These are phyloP conservation scores for Aegilops sharonensis DNA, from an alignment of 176 grass and related monocot genomes.

Conservation along the genomic window DNA sequence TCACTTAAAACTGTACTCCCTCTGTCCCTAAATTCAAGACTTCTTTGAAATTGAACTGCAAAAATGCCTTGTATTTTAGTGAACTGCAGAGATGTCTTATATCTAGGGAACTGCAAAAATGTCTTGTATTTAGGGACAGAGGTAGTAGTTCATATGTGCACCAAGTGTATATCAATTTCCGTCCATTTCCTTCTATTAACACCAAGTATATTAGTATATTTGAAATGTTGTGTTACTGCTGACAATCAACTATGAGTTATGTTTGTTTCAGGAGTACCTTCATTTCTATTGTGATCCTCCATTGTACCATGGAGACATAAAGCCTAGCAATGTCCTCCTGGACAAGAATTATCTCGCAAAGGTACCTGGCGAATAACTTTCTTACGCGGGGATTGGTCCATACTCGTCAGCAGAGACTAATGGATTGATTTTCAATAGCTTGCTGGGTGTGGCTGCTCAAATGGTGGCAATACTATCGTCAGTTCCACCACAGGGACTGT, in stretches of 20 bases:
- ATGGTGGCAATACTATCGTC: conserved; percentile 12
- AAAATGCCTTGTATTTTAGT: too few species aligned
- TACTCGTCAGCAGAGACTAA: conserved; percentile 20
- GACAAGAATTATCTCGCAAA: conserved; percentile 80
- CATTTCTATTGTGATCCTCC: conserved; percentile 92
- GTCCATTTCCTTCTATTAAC: neutral
- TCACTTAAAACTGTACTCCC: neutral
- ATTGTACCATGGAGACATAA: conserved; percentile 81
- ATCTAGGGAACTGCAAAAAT: too few species aligned
- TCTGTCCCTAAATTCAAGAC: too few species aligned
- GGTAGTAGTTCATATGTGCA: neutral
- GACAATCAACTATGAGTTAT: neutral
- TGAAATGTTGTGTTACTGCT: neutral
- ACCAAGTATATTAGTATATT: neutral
- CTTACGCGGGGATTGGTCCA: neutral
- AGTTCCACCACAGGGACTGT: conserved; percentile 29
- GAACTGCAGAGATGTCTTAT: too few species aligned
- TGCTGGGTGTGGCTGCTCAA: conserved; percentile 56
- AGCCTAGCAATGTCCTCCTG: conserved; percentile 85
- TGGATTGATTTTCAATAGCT: conserved; percentile 46
- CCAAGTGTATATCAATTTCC: neutral
- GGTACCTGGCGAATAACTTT: conserved; percentile 44
- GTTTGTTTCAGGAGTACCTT: conserved; percentile 84
- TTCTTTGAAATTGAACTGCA: too few species aligned
- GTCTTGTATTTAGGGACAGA: too few species aligned